Base-by-base conservation (phyloP, 805 yeast genomes). In the Schwanniomyces vanrijiae region DNA sequence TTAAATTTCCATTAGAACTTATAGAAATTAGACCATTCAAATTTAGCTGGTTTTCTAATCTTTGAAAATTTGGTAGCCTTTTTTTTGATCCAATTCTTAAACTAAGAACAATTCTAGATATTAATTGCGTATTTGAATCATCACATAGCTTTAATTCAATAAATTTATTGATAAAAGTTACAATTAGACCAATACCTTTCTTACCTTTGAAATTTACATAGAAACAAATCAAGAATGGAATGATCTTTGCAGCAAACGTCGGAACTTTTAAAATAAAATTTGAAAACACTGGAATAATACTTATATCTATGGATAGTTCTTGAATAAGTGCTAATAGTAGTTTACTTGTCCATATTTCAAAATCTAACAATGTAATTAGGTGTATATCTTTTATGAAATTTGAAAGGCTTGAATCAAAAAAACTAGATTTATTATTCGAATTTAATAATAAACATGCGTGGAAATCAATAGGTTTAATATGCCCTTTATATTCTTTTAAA, bases 1-100 rank as follows among this genome's bases (percentile, higher is more conserved):
- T 68, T 40, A 65, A 61, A 5, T 62, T 61, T 8, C 63, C 61
- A 5, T 55, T 47, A 3, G 64, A 47, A 1, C 81, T 73, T 4
- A 71, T 55, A 10, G 55, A 25, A 46, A 59, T 70, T 2, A 74
- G 52, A 2, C 41, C 33, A 1, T 46, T 43, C 5, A 64, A 49
- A 42, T 73, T 67, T n/a, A 78, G 46, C 0, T 51, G 50, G 9
- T 53, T 44, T 44, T 64, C 72, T 3, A 72, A 58, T 1, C 47
- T 49, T 5, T 50, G 46, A 47, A 69, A 78, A 5, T 48, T 53
- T 2, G 54, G 49, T 2, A 55, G 43, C 2, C 60, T 59, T 42
- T 51, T 55, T 42, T 66, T 67, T 0, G 73, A 64, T 2, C 77
- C 82, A 5, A 70, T 55, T 44, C 84, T 60, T 3, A 80, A 54